These are phyloP conservation scores for Pichia sp. DNA, from an alignment of 1,139 yeast species.

Conservation along the genomic window DNA sequence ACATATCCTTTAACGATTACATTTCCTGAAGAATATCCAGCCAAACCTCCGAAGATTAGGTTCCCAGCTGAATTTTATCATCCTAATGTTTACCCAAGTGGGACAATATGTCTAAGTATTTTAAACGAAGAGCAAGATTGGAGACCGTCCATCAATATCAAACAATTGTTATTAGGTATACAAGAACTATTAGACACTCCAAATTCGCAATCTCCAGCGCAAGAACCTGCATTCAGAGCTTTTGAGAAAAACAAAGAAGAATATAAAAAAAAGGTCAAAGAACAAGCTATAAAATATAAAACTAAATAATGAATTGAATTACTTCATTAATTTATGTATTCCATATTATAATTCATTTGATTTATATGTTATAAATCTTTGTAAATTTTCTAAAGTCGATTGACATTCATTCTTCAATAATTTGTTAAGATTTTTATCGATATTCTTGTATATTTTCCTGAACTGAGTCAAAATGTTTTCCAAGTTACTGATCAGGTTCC, in stretches of 20 bases:
- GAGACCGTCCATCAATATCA: conserved; percentile 94
- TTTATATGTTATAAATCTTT: conserved; percentile 74
- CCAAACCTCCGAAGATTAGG: conserved; percentile 90
- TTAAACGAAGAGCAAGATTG: conserved; percentile 95
- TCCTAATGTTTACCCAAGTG: conserved; percentile 95
- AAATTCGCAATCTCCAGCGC: conserved; percentile 95
- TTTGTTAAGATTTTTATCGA: conserved; percentile 59
- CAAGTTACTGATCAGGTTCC: conserved; percentile 40
- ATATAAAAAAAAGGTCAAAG: conserved; percentile 70
- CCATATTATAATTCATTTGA: conserved; percentile 24
- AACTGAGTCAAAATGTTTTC: conserved; percentile 36
- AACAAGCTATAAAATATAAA: conserved; percentile 66
- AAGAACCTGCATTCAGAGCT: conserved; percentile 91
- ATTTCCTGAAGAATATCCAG: conserved; percentile 90
- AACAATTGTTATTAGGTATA: conserved; percentile 83
- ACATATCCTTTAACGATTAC: conserved; percentile 76
- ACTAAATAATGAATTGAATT: background rate
- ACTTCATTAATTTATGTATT: background rate
- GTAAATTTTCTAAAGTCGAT: conserved; percentile 59
- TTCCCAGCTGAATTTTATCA: conserved; percentile 89
- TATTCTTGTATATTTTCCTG: conserved; percentile 46
- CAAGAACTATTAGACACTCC: conserved; percentile 89
- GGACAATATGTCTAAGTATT: conserved; percentile 88
- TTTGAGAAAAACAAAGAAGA: conserved; percentile 57
- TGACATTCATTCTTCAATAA: conserved; percentile 58